Conservation (phyloP, 306 rosid genomes). For the Ceratonia siliqua region DNA sequence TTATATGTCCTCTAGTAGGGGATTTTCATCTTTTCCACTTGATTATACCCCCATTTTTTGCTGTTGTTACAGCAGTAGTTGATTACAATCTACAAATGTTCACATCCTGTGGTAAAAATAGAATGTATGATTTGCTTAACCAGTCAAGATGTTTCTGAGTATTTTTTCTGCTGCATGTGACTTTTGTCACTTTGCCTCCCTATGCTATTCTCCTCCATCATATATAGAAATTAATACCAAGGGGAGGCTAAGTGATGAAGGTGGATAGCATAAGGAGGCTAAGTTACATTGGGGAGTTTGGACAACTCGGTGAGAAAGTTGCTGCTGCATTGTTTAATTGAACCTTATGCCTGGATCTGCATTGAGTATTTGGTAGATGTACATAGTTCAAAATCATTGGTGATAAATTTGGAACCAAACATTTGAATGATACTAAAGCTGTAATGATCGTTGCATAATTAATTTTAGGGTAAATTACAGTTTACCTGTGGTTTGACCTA, state of each 20-base stretch:
- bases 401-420: neutral
- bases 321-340: neutral
- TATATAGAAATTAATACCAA: neutral
- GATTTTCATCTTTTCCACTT: neutral
- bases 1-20: neutral
- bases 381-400: neutral
- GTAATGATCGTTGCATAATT: no score
- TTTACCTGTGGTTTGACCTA: no score
- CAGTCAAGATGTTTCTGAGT: neutral
- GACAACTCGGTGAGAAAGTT: neutral
- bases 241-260: constrained; percentile 26
- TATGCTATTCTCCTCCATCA: constrained; percentile 3
- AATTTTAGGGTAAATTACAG: no score
- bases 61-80: neutral
- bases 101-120: neutral
- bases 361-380: constrained; percentile 2
- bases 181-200: neutral
- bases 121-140: neutral
- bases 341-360: neutral
- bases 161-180: neutral
- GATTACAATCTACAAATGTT: neutral
- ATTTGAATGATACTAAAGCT: neutral
- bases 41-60: neutral
- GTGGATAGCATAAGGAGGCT: constrained; percentile 2
- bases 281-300: neutral